These are phyloP conservation scores for Kalmusia sp. DNA, from an alignment of 2,329 filamentous ascomycete genomes.

Conservation along the genomic window DNA sequence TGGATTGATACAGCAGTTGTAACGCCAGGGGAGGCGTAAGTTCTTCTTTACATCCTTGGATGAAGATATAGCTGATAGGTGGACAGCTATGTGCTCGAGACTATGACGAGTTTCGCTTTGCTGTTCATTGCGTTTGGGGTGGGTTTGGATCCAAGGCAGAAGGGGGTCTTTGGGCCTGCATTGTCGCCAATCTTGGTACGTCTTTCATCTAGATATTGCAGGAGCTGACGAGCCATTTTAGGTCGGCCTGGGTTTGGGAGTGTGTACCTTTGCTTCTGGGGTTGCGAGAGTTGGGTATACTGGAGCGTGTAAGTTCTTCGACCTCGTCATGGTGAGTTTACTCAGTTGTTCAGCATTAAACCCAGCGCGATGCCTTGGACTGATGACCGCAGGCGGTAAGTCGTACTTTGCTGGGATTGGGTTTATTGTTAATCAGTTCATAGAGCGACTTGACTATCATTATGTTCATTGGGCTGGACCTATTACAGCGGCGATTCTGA, in stretches of 20 bases:
- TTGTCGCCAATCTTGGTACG: constrained; percentile 59
- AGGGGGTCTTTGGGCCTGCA: constrained; percentile 57
- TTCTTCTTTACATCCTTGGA: too few relatives aligned
- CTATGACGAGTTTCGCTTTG: constrained; percentile 54
- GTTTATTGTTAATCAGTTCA: not conserved
- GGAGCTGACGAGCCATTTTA: constrained; percentile 2
- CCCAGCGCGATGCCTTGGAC: constrained; percentile 43
- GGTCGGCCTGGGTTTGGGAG: constrained; percentile 32
- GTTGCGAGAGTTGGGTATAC: constrained; percentile 40
- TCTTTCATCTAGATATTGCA: not conserved
- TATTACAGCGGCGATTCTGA: constrained; percentile 39
- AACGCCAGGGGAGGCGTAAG: constrained; percentile 45
- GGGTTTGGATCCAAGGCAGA: constrained; percentile 61
- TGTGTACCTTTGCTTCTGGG: constrained; percentile 34
- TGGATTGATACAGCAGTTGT: constrained; percentile 44
- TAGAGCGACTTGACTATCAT: constrained; percentile 40
- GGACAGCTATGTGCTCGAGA: constrained; percentile 54
- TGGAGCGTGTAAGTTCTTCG: constrained; percentile 35
- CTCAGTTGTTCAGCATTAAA: constrained; percentile 34
- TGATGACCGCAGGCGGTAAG: constrained; percentile 39
- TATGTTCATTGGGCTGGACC: constrained; percentile 43
- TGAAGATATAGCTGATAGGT: constrained; percentile 8
- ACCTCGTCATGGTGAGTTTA: not conserved
- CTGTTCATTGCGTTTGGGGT: constrained; percentile 61
- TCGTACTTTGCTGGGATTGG: not conserved